Evolutionary conservation across 2,329 filamentous ascomycete genomes (phyloP).

Genomic region (Penicillium brevicompactum): DNA sequence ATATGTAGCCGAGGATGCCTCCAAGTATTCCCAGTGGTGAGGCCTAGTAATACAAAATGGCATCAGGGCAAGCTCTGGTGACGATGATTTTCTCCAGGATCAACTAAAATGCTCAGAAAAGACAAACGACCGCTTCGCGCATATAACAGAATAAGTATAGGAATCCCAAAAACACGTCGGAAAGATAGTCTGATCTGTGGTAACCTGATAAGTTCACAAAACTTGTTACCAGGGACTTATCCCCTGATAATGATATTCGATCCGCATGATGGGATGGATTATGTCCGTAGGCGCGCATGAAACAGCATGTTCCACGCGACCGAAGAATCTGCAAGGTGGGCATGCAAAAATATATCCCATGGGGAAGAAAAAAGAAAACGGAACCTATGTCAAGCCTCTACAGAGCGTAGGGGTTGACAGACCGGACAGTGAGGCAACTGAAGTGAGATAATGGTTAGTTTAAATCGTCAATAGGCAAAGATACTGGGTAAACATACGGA

Average conservation of each 20-base stretch:
- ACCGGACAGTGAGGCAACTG: constrained; percentile 54
- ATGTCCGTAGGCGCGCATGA: constrained; percentile 22
- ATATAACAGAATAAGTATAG: constrained; percentile 28
- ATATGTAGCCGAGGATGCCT: constrained; percentile 15
- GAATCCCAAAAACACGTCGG: constrained; percentile 16
- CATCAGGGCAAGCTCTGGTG: constrained; percentile 15
- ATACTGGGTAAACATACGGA: constrained; percentile 71
- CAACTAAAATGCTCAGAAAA: constrained; percentile 21
- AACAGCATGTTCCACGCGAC: constrained; percentile 11
- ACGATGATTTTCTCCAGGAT: constrained; percentile 16
- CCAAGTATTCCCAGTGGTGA: constrained; percentile 1
- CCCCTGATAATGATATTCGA: constrained; percentile 26
- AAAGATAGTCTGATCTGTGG: constrained; percentile 9
- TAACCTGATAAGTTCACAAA: constrained; percentile 10
- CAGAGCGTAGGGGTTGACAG: constrained; percentile 54
- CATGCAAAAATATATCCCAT: constrained; percentile 29
- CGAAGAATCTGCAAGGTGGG: constrained; percentile 27
- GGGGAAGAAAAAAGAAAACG: constrained; percentile 15
- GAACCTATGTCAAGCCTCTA: constrained; percentile 28
- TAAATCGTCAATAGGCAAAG: neutral
- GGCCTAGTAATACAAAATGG: constrained; percentile 6
- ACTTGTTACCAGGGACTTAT: constrained; percentile 15
- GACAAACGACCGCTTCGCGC: constrained; percentile 25
- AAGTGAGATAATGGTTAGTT: neutral
- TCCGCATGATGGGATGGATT: constrained; percentile 22